A percentile compares a stretch with the other conserved stretches of the same genome.
phyloP scores from a whole-genome alignment of 148 eudicot species.

The Amaranthus hypochondriacus region DNA sequence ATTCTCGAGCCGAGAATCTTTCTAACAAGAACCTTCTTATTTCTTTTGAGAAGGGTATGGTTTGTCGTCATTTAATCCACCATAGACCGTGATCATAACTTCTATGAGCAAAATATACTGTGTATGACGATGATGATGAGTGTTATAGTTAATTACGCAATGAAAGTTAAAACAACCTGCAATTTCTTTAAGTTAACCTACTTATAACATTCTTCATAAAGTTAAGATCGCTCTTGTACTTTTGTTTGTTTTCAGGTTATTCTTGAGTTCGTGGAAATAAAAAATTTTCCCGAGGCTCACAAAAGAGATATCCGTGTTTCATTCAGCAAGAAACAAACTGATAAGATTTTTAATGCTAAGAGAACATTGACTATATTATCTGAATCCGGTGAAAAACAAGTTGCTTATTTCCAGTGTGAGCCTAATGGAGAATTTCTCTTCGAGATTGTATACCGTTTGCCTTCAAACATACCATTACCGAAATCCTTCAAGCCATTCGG shows the following conservation, averaged over 20 bases:
- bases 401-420: constrained; percentile 80
- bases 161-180: background rate
- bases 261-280: constrained; percentile 75
- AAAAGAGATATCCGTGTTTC: constrained; percentile 55
- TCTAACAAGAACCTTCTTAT: no score
- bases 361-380: constrained; percentile 61
- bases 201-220: background rate
- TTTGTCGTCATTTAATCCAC: no score
- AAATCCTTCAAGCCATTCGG: constrained; percentile 53
- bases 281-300: constrained; percentile 58
- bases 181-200: no score
- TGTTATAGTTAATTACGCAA: background rate
- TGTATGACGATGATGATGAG: no score
- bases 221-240: background rate
- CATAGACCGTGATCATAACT: no score
- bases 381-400: constrained; percentile 61
- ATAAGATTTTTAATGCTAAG: constrained; percentile 56
- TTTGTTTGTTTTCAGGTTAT: constrained; percentile 44
- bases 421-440: constrained; percentile 64
- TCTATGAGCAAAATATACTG: no score
- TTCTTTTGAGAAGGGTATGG: no score
- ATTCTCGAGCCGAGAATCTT: no score
- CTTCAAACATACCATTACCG: constrained; percentile 37
- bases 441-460: constrained; percentile 44
- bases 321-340: constrained; percentile 78